phyloP scores from a whole-genome alignment of 371 early-diverging fungal species.

The Mucor piriformis region DNA sequence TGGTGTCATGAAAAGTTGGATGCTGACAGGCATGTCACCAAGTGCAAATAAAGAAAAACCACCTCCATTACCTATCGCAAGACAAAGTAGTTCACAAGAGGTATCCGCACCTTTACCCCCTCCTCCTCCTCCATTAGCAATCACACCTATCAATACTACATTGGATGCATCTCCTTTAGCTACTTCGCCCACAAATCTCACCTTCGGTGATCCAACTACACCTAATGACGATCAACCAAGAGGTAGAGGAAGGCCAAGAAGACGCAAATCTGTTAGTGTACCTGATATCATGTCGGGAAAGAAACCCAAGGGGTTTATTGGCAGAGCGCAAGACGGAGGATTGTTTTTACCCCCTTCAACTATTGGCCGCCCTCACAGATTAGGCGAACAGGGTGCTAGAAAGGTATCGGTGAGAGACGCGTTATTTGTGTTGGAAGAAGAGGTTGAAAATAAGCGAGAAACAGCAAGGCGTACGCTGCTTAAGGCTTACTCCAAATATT shows the following conservation, averaged over 20 bases:
- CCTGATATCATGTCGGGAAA: conserved; percentile 17
- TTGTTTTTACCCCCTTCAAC: conserved; percentile 13
- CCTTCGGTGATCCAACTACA: not conserved
- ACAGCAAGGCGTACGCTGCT: conserved; percentile 54
- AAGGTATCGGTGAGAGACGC: conserved; percentile 74
- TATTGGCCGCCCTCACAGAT: conserved; percentile 29
- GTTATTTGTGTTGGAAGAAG: conserved; percentile 72
- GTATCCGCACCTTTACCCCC: conserved; percentile 6
- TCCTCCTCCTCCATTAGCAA: conserved; percentile 2
- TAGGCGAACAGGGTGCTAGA: conserved; percentile 50
- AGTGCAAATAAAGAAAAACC: conserved; percentile 21
- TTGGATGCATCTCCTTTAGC: not conserved
- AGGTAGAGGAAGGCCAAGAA: conserved; percentile 45
- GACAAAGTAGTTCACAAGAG: conserved; percentile 10
- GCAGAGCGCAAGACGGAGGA: conserved; percentile 1
- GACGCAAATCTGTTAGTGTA: conserved; percentile 27
- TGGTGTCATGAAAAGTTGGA: conserved; percentile 75
- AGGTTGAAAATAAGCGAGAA: conserved; percentile 60
- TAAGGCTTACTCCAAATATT: conserved; percentile 61
- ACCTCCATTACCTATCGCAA: not conserved
- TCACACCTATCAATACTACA: not conserved
- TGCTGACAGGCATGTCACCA: conserved; percentile 60
- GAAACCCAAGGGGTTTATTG: conserved; percentile 10
- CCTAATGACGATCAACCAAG: conserved; percentile 36
- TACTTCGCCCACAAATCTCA: conserved; percentile 11